Base-by-base conservation (phyloP, 2,329 filamentous ascomycete genomes). In the Colletotrichum sp. region DNA sequence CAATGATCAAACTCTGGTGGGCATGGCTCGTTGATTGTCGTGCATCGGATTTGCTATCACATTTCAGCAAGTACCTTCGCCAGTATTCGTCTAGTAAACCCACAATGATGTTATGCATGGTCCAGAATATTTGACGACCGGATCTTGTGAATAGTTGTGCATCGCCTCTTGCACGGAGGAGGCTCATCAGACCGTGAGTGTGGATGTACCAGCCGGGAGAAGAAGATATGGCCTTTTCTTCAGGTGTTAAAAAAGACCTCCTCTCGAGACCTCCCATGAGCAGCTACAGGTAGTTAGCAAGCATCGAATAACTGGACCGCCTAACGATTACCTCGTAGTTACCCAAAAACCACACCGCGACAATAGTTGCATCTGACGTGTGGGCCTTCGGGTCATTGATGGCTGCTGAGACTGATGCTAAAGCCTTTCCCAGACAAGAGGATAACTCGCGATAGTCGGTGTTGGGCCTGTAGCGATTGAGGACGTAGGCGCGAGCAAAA, bases 401-500 rank as follows among this genome's bases (percentile, higher is more conserved):
- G 8, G 87, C 87, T 8, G 83, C 79, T 52, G 84, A 81, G 21
- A 89, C 82, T 5, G 84, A 80, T n/a, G 79, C 81, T 59, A 87
- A 75, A 1, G 85, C 84, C 77, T 83, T 84, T 7, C 84, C 84
- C 36, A 87, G 81, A 70, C 84, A 85, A 4, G 75, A 77, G 8
- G 81, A 83, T 30, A 86, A 77, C 73, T 86, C 85, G 30, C 79
- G 79, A 36, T 83, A 79, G 34, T 80, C 74, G 9, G 82, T 76
- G 32, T 82, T 79, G 7, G 83, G 83, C 2, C 84, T 81, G 26
- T 83, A 80, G 21, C 80, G 79, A 55, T 86, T 87, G 32, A 81
- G 85, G 44, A 85, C 79, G 68, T 86, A 87, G 21, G 85, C 86
- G 21, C 84, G 80, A 26, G 85, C 81, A 77, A 86, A 87, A 44